A percentile compares a stretch with the other conserved stretches of the same genome.
Conservation (phyloP, 176 grass and related monocot genomes). For the Dactylis glomerata region DNA sequence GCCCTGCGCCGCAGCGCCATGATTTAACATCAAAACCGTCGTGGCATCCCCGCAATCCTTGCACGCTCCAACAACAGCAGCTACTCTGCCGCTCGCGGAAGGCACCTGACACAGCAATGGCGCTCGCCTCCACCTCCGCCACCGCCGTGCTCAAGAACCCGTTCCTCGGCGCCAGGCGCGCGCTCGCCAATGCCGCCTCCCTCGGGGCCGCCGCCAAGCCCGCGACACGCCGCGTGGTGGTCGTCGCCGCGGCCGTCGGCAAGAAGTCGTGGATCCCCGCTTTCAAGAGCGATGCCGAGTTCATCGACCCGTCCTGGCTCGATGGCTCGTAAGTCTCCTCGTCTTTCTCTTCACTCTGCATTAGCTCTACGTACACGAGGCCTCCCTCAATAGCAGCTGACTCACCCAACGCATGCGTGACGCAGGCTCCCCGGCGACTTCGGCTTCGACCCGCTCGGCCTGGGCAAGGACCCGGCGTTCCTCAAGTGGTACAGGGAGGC, state of each 20-base stretch:
- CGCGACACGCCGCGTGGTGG: slow-evolving; percentile 36
- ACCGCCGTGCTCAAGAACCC: slow-evolving; percentile 67
- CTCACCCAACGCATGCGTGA: not conserved
- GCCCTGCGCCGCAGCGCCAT: slow-evolving; percentile 31
- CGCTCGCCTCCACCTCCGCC: slow-evolving; percentile 79
- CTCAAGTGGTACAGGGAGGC: slow-evolving; percentile 99
- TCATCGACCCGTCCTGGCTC: slow-evolving; percentile 88
- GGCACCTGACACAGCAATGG: slow-evolving; percentile 32
- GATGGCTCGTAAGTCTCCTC: slow-evolving; percentile 77
- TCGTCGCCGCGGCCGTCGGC: slow-evolving; percentile 43
- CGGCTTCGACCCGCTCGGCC: slow-evolving; percentile 88
- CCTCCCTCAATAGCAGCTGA: too few species aligned
- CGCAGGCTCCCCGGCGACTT: slow-evolving; percentile 81
- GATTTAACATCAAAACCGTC: slow-evolving; percentile 35
- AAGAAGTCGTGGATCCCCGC: slow-evolving; percentile 96
- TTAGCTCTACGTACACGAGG: not conserved
- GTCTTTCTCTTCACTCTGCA: not conserved
- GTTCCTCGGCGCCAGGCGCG: slow-evolving; percentile 56
- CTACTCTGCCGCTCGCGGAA: not conserved
- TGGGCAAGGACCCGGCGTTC: slow-evolving; percentile 95
- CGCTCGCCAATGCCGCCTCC: slow-evolving; percentile 52
- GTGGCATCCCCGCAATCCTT: slow-evolving; percentile 1
- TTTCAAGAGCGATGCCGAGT: slow-evolving; percentile 69
- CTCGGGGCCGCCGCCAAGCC: slow-evolving; percentile 22
- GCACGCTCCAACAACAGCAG: slow-evolving; percentile 10